Evolutionary conservation across 352 stramenopile genomes (phyloP).

Genomic region (Phytophthora chlamydospora): DNA sequence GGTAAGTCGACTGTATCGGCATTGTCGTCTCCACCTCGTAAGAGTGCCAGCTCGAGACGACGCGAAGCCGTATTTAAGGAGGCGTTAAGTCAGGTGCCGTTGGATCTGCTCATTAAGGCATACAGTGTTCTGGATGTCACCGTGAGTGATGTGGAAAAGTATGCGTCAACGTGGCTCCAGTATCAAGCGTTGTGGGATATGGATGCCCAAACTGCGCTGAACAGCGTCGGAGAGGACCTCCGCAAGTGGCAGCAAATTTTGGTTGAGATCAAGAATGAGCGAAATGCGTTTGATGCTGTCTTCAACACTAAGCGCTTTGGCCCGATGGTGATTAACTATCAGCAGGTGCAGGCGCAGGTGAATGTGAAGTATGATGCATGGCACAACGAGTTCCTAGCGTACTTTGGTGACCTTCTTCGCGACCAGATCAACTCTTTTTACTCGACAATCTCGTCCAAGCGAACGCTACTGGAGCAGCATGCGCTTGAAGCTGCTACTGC

Average conservation of each 20-base stretch:
- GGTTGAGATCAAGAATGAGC: conserved; percentile 95
- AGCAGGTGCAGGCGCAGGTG: conserved; percentile 92
- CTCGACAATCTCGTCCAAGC: conserved; percentile 82
- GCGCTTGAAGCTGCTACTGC: conserved; percentile 95
- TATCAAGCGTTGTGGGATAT: conserved; percentile 99
- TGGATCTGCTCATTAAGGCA: conserved; percentile 74
- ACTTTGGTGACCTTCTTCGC: conserved; percentile 95
- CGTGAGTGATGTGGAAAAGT: conserved; percentile 89
- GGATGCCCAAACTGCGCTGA: conserved; percentile 94
- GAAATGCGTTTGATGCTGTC: conserved; percentile 94
- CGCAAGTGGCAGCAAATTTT: conserved; percentile 97
- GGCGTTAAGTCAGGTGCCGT: conserved; percentile 57
- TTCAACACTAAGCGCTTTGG: conserved; percentile 91
- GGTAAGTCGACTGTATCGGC: conserved; percentile 67
- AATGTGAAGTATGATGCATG: conserved; percentile 99
- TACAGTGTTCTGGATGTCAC: conserved; percentile 79
- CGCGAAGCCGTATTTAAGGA: conserved; percentile 81
- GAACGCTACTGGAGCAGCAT: conserved; percentile 93
- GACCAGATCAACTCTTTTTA: conserved; percentile 94
- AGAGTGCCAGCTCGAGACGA: conserved; percentile 57
- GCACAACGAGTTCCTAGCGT: conserved; percentile 98
- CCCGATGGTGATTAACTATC: conserved; percentile 90
- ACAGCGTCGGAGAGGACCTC: conserved; percentile 94
- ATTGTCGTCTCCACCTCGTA: conserved; percentile 65
- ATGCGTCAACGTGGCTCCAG: conserved; percentile 96